These are phyloP conservation scores for Mortierella sp. DNA, from an alignment of 371 early-diverging fungal genomes.

Conservation along the genomic window DNA sequence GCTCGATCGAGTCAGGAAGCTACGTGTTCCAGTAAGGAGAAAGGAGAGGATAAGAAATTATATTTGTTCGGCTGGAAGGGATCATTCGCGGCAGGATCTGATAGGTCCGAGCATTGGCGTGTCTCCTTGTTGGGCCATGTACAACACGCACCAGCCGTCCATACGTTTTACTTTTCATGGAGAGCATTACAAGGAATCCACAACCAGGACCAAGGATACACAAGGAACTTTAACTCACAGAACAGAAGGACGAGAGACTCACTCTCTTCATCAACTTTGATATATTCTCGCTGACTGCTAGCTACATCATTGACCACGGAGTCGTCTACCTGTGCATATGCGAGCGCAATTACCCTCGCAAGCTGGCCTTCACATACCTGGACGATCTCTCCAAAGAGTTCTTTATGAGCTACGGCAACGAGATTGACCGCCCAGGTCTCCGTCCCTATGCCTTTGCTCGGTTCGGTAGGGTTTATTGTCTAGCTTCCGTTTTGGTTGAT, in stretches of 20 bases:
- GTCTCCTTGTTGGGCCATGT: neutral
- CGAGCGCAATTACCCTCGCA: constrained; percentile 95
- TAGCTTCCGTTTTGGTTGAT: neutral
- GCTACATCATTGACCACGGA: constrained; percentile 95
- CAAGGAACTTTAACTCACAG: neutral
- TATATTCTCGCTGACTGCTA: constrained; percentile 40
- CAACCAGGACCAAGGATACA: neutral
- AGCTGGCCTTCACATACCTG: constrained; percentile 95
- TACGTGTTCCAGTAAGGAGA: constrained; percentile 88
- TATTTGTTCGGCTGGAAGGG: constrained; percentile 2
- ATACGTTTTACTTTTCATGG: too few relatives aligned
- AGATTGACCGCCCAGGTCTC: constrained; percentile 87
- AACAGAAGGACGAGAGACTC: neutral
- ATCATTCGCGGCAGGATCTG: constrained; percentile 50
- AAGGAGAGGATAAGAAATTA: neutral
- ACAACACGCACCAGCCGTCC: neutral
- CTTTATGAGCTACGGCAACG: constrained; percentile 90
- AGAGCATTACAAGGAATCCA: neutral
- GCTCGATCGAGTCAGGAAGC: constrained; percentile 95
- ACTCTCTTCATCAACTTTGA: neutral
- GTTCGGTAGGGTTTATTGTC: constrained; percentile 76
- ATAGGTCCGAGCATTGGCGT: constrained; percentile 25
- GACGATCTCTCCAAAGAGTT: constrained; percentile 97
- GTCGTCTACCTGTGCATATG: constrained; percentile 96
- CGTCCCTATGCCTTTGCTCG: constrained; percentile 98